Evolutionary conservation across 495 filamentous ascomycete species (phyloP), one percentile per base, ranked within the genome.

Genomic region (Trichoderma gamsii): DNA sequence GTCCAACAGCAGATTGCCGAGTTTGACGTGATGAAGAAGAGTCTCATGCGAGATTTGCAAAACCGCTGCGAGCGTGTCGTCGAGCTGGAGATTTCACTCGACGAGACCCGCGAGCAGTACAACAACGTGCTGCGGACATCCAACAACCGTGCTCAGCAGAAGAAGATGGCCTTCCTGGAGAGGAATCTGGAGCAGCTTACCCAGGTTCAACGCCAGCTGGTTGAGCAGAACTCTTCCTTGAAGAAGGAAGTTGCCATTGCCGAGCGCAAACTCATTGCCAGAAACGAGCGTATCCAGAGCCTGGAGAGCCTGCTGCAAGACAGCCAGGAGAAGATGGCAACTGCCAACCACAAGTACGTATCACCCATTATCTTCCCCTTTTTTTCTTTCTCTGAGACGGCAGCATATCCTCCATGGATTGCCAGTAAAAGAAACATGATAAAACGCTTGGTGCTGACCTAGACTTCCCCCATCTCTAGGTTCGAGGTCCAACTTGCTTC

Each of bases 241-340:
- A 99, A 99, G 86, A 99, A 99, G 81, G 95, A 99, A 79, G 95
- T 99, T 64, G 95, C 95, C 41, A 98, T 99, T 74, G 96, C 95
- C 4, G 95, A 98, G 81, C 87, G 96, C 70, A 99, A 99, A 77
- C 85, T 99, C 63, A 93, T 96, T 75, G 95, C 95, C 16, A 83
- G 95, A 68, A 98, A 97, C 76, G 95, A 99, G 82, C 91, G 95
- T 66, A 99, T 99, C 73, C 88, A 93, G 73, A 93, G 89, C 75
- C 80, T 99, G 49, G 95, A 99, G 81, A 86, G 81, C 73, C 82
- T 99, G 77, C 87, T 99, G 71, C 93, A 96, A 78, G 95, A 99
- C 75, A 95, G 91, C 73, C 95, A 98, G 80, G 95, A 98, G 79
- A 99, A 98, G 80, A 81, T 99, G 68, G 96, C 92, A 12, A 89